Percentiles rank a stretch among this genome's conserved stretches.
Evolutionary conservation across 139 green algal species (phyloP).

Genomic region (Coelastrella sp.): DNA sequence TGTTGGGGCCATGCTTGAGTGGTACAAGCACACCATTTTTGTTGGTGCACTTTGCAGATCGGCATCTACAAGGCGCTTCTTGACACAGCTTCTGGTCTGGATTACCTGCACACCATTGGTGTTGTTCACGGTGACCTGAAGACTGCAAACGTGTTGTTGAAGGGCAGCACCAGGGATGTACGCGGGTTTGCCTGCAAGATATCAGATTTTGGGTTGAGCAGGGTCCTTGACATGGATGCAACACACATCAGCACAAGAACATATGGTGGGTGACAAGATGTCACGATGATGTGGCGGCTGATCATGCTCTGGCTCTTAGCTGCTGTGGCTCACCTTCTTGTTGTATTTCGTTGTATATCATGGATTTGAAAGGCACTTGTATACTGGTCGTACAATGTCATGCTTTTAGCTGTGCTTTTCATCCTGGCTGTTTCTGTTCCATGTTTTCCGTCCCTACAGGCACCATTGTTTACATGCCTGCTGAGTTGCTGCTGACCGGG

Average conservation of each 20-base stretch:
- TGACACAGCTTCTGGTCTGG: slow-evolving; percentile 56
- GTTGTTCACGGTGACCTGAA: slow-evolving; percentile 83
- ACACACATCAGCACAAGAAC: slow-evolving; percentile 43
- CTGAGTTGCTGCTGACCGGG: slow-evolving; percentile 61
- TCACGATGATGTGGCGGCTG: too few relatives aligned
- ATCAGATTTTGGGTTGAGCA: slow-evolving; percentile 75
- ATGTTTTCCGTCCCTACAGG: too few relatives aligned
- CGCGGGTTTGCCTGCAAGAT: slow-evolving; percentile 75
- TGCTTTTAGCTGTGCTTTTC: too few relatives aligned
- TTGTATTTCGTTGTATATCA: too few relatives aligned
- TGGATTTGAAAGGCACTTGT: too few relatives aligned
- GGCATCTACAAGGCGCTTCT: slow-evolving; percentile 49
- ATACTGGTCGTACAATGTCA: too few relatives aligned
- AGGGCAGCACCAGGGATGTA: slow-evolving; percentile 49
- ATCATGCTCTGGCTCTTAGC: too few relatives aligned
- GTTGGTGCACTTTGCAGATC: slow-evolving; percentile 1
- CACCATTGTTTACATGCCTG: slow-evolving; percentile 64
- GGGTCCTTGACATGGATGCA: slow-evolving; percentile 39
- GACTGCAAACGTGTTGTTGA: slow-evolving; percentile 76
- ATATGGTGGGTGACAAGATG: too few relatives aligned
- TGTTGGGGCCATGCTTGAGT: not conserved
- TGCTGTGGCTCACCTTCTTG: too few relatives aligned
- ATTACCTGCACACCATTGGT: slow-evolving; percentile 66
- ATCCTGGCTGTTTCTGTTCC: too few relatives aligned
- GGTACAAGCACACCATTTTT: not conserved